Evolutionary conservation across 1,284 basidiomycete genomes (phyloP), one percentile per base, ranked within the genome.

Genomic region (Trichosporon asahii): DNA sequence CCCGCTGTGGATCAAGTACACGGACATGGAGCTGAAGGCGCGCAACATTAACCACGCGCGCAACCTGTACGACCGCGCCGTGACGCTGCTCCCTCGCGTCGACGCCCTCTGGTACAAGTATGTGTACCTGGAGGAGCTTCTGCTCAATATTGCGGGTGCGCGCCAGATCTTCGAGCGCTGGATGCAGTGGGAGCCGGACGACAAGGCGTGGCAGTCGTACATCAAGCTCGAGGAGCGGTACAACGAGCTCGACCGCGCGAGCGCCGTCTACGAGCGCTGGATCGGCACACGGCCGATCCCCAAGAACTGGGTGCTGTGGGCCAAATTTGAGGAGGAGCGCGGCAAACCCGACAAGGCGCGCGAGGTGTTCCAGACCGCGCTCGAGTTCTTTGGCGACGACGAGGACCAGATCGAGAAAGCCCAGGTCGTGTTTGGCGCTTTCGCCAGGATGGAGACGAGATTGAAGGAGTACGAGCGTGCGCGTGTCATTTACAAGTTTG

Each of bases 151-250:
- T 44, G 88, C 93, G 0, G 96, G 96, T 33, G 95, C 95, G 0
- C 90, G 96, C 11, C 95, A 98, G 81, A 93, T 99, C 69, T 99
- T 99, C 78, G 97, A 99, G 84, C 88, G 96, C 64, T 99, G 96
- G 96, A 97, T 99, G 94, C 88, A 91, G 74, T 99, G 97, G 97
- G 95, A 99, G 82, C 97, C 97, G 0, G 94, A 98, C 78, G 97
- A 99, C 88, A 98, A 98, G 70, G 95, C 96, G 6, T 99, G 96
- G 97, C 92, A 94, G 79, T 93, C 94, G 12, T 99, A 97, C 84
- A 94, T 99, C 87, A 96, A 98, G 85, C 86, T 99, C 81, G 97
- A 99, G 85, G 89, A 92, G 79, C 88, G 96, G 64, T 99, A 99
- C 82, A 86, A 90, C 74, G 97, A 99, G 84, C 84, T 90, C 46